Conservation (phyloP, 768 basidiomycete genomes). For the Melanogaster broomeanus region DNA sequence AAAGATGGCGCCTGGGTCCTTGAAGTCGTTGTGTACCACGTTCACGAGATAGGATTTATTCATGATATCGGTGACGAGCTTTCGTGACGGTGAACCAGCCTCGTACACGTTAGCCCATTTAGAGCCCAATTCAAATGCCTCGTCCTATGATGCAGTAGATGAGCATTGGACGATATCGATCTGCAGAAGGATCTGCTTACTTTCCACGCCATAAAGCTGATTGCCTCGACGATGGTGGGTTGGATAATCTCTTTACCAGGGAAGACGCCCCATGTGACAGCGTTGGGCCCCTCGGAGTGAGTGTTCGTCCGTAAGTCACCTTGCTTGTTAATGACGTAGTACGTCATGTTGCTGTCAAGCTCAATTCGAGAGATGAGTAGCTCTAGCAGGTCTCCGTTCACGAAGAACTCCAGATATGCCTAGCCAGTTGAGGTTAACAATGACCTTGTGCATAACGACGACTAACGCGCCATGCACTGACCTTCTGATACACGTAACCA, state of each 20-base stretch:
- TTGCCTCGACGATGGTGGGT: slow-evolving; percentile 95
- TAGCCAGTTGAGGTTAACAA: slow-evolving; percentile 31
- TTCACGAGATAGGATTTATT: slow-evolving; percentile 86
- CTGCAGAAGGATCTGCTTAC: slow-evolving; percentile 37
- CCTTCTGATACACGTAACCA: slow-evolving; percentile 96
- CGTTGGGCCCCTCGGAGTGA: slow-evolving; percentile 93
- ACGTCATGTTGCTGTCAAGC: slow-evolving; percentile 85
- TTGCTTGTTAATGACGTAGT: slow-evolving; percentile 95
- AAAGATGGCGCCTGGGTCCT: slow-evolving; percentile 82
- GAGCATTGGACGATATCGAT: not conserved
- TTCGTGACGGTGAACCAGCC: slow-evolving; percentile 67
- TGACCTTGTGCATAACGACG: not conserved
- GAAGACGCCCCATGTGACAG: slow-evolving; percentile 99
- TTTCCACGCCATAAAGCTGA: slow-evolving; percentile 99
- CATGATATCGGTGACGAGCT: slow-evolving; percentile 78
- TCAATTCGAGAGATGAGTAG: slow-evolving; percentile 81
- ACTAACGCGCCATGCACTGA: slow-evolving; percentile 24
- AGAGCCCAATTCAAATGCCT: slow-evolving; percentile 88
- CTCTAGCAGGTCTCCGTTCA: slow-evolving; percentile 70
- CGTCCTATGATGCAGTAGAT: slow-evolving; percentile 58
- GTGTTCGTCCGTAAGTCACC: slow-evolving; percentile 96
- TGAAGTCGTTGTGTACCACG: slow-evolving; percentile 96
- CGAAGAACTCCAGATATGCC: slow-evolving; percentile 98
- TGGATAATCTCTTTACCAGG: slow-evolving; percentile 96
- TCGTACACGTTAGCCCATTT: slow-evolving; percentile 94